Base-by-base conservation (phyloP, 805 yeast genomes). In the Wickerhamiella dianesei region DNA sequence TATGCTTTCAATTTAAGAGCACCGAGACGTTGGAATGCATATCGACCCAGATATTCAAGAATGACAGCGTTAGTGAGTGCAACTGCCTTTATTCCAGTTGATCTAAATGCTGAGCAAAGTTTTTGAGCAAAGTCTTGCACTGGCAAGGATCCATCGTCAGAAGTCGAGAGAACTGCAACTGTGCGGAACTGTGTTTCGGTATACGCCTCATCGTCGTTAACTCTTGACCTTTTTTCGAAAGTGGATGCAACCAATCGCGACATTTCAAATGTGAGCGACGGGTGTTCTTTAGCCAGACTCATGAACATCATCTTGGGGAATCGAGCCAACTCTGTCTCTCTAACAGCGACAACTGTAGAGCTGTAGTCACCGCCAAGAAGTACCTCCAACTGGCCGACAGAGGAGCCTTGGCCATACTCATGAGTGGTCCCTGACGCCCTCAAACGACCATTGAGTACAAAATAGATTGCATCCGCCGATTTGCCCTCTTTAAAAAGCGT, bases 311-410 rank as follows among this genome's bases (percentile, higher is more conserved):
- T 76, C 65, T 95, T 75, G 14, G 98, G 97, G 46, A 89, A 83
- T 59, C 96, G 72, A 0, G 95, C 96, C 22, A 89, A 70, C 62
- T 92, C 98, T 0, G 96, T 82, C 54, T 89, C 97, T 58, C 98
- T 71, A 0, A 89, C 83, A 0, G 97, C 53, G 82, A 73, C 0
- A 88, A 78, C 43, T 72, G 72, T 2, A 76, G 72, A 59, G 94
- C 73, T 48, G 78, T 72, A 9, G 81, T 73, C 12, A 86, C 86
- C 0, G 94, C 54, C 58, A n/a, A 56, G 86, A 51, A 89, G 69
- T 2, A 89, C 96, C 62, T 89, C 98, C 6, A 92, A 81, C 63
- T 89, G 97, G 3, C 97, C 98, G 50, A 92, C 74, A 37, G 95
- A 82, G 56, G 86, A 94, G 4, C 96, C 96, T 61, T 87, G 95